phyloP scores from a whole-genome alignment of 2,329 filamentous ascomycete species.

The Colletotrichum tabaci region DNA sequence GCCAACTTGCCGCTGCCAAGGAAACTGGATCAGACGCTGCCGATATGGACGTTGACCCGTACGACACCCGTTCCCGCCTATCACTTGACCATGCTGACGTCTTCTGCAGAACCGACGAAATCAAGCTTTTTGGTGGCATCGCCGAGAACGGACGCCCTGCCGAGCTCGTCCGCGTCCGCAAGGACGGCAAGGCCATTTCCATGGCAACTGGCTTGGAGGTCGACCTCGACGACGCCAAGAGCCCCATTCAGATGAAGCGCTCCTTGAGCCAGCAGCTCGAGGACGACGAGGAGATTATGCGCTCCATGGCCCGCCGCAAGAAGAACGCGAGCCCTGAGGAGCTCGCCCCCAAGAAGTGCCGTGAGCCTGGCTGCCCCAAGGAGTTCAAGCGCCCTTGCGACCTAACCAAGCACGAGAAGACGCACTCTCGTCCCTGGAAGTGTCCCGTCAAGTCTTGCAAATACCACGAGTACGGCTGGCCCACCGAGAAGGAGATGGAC shows the following conservation, averaged over 20 bases:
- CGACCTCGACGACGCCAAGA: constrained; percentile 65
- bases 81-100: constrained; percentile 18
- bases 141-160: constrained; percentile 85
- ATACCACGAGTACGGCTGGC: constrained; percentile 91
- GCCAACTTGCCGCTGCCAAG: constrained; percentile 83
- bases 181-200: constrained; percentile 85
- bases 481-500: constrained; percentile 97
- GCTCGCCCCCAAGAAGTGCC: constrained; percentile 84
- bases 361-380: constrained; percentile 84
- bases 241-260: constrained; percentile 72
- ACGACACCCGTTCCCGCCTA: constrained; percentile 52
- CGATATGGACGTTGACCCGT: constrained; percentile 72
- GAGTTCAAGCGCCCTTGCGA: constrained; percentile 98
- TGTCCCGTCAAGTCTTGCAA: constrained; percentile 88
- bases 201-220: constrained; percentile 79
- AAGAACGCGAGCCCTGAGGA: constrained; percentile 92
- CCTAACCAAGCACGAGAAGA: constrained; percentile 98
- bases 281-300: constrained; percentile 86
- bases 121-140: constrained; percentile 86
- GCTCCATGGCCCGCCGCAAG: constrained; percentile 96
- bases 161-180: constrained; percentile 86
- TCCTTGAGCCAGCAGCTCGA: constrained; percentile 78
- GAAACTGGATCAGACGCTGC: constrained; percentile 73
- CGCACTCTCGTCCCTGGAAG: constrained; percentile 96
- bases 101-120: constrained; percentile 70